Base-by-base conservation (phyloP, 73 alveolate species). In the Uronychia setigera region DNA sequence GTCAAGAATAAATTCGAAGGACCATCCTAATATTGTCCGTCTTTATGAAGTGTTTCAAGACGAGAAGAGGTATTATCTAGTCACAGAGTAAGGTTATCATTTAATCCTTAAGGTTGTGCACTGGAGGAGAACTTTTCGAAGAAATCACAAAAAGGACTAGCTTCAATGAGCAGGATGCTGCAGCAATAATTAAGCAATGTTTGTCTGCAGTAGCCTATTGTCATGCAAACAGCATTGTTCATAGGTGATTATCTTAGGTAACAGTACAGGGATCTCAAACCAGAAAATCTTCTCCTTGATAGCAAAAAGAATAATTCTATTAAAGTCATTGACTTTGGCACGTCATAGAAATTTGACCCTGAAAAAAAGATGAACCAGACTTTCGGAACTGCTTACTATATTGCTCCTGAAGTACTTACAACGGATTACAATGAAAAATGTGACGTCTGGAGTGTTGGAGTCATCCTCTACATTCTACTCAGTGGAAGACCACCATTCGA, bases 401-500 rank as follows among this genome's bases (percentile, higher is more conserved):
- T 95, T n/a, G 98, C 98, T 26, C 98, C 98, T 13, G 98, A 95
- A 88, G 97, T 95, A 19, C 80, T 95, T 33, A 88, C 89, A 46
- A 89, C 92, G 59, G 79, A 78, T 74, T 95, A 95, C 78, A 93
- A 95, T 83, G 97, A 95, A 86, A 93, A 91, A 86, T 95, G 98
- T 81, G 98, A 95, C 84, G 96, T 93, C 1, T 95, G 98, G 98
- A 87, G 96, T 59, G 87, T 95, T 60, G 98, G 98, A 26, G 95
- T 95, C 28, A 91, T 95, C 32, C 86, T 95, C 91, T 95, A 95
- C 82, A 95, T 95, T 80, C 85, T 95, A 75, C 90, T 95, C 78
- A 88, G 94, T 35, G 98, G 98, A 11, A 88, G 89, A 67, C 98
- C 98, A 29, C 98, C 98, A 0, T 95, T 95, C 91, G 94, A 91